Evolutionary conservation across 345 rosid species (phyloP).

Genomic region (Populus nigra): DNA sequence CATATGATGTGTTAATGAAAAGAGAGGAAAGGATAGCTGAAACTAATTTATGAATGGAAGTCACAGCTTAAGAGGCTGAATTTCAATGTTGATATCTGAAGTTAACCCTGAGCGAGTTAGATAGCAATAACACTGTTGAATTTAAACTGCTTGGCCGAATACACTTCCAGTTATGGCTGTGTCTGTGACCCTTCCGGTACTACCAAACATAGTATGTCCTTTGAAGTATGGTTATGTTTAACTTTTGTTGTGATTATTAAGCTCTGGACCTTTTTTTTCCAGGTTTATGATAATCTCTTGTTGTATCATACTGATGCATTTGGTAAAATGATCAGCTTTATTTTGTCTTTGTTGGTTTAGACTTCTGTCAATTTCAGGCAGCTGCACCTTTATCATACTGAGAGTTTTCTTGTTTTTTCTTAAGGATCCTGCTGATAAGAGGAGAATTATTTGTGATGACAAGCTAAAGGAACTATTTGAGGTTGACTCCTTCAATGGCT

Average conservation of each 20-base stretch:
- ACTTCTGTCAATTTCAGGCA: background rate
- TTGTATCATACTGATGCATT: background rate
- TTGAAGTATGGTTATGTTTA: background rate
- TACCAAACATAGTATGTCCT: background rate
- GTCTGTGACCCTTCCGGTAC: background rate
- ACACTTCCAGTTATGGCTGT: background rate
- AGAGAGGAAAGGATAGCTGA: background rate
- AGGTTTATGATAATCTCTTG: background rate
- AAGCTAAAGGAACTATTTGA: conserved; percentile 65
- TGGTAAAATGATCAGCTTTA: background rate
- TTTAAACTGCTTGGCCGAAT: background rate
- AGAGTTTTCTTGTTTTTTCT: conserved; percentile 9
- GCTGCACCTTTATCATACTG: conserved; percentile 1
- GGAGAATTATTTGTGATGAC: conserved; percentile 50
- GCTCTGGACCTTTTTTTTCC: background rate
- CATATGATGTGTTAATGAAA: background rate
- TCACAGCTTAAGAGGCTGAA: background rate
- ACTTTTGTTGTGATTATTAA: background rate
- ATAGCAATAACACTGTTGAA: background rate
- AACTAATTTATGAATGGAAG: background rate
- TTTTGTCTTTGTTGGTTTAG: background rate
- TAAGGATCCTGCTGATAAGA: conserved; percentile 58
- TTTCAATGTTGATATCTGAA: background rate
- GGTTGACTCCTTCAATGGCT: conserved; percentile 48
- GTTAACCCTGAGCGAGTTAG: background rate